These are phyloP conservation scores for Nemania sp. DNA, from an alignment of 2,329 filamentous ascomycete species.

Conservation along the genomic window DNA sequence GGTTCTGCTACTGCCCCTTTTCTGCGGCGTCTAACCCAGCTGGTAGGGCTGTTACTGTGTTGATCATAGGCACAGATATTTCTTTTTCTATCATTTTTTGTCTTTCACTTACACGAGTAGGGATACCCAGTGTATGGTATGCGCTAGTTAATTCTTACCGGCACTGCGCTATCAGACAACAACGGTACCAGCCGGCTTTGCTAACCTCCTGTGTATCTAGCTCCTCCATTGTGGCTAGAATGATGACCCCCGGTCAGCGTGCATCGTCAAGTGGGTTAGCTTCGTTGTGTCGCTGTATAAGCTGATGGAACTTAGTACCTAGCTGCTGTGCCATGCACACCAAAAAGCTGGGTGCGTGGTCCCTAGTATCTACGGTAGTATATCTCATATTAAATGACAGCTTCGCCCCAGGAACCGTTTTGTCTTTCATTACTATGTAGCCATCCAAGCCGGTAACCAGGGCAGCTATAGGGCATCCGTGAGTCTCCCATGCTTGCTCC, in stretches of 20 bases:
- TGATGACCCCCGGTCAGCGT: constrained; percentile 27
- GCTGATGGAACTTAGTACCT: constrained; percentile 19
- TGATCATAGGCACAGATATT: constrained; percentile 3
- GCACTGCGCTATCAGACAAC: too few species aligned
- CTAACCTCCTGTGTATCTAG: constrained; percentile 9
- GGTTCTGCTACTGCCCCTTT: constrained; percentile 11
- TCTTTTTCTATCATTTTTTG: background rate
- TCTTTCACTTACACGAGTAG: background rate
- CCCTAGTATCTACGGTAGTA: constrained; percentile 21
- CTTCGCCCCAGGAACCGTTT: constrained; percentile 19
- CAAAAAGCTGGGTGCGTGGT: constrained; percentile 12
- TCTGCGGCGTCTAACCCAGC: background rate
- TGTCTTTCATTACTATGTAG: constrained; percentile 4
- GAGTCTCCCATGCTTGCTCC: constrained; percentile 18
- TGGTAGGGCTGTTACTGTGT: constrained; percentile 1
- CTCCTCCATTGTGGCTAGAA: constrained; percentile 18
- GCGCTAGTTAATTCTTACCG: too few species aligned
- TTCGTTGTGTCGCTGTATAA: constrained; percentile 20
- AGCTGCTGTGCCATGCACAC: background rate
- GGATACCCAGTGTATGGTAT: too few species aligned
- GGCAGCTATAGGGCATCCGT: constrained; percentile 16
- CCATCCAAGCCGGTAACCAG: constrained; percentile 5
- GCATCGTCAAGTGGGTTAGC: constrained; percentile 29
- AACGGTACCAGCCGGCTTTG: constrained; percentile 5
- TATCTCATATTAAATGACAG: constrained; percentile 26